These are phyloP conservation scores for Vitis hybrid DNA, from an alignment of 177 flowering plant species.

Conservation along the genomic window DNA sequence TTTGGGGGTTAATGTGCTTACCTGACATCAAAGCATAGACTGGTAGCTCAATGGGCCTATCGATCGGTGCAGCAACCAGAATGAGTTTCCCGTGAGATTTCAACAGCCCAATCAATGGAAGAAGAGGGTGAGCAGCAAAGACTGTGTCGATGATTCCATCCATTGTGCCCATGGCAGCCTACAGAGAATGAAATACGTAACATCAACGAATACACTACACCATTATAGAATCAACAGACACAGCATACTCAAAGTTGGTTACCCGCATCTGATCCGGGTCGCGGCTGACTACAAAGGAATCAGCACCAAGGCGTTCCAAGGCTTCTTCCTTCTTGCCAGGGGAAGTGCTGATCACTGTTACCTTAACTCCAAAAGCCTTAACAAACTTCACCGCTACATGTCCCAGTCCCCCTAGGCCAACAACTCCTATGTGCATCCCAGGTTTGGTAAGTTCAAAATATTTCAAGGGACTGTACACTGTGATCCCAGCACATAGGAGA, in stretches of 20 bases:
- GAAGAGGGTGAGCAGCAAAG: constrained; percentile 30
- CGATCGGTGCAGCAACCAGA: constrained; percentile 29
- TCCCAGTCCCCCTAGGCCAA: too few species aligned
- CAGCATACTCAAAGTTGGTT: too few species aligned
- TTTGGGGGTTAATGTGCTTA: constrained; percentile 6
- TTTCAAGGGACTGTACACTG: too few species aligned
- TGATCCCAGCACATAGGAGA: too few species aligned
- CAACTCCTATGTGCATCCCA: too few species aligned
- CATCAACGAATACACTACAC: too few species aligned
- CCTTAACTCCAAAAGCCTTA: too few species aligned
- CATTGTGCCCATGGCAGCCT: constrained; percentile 35
- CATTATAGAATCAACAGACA: too few species aligned
- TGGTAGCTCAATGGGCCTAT: constrained; percentile 39
- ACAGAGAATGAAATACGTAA: constrained; percentile 4
- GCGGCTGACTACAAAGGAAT: background rate
- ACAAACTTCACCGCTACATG: too few species aligned
- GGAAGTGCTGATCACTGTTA: background rate
- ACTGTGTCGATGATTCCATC: constrained; percentile 48
- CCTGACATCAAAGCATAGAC: constrained; percentile 39
- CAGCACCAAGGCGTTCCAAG: constrained; percentile 21
- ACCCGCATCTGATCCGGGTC: too few species aligned
- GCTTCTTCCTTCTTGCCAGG: constrained; percentile 33
- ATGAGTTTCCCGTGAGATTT: constrained; percentile 39
- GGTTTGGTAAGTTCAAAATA: too few species aligned
- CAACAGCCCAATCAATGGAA: constrained; percentile 27